Percentiles rank a stretch among this genome's conserved stretches.
Conservation (phyloP, 768 basidiomycete species). For the Auriculariales sp. region DNA sequence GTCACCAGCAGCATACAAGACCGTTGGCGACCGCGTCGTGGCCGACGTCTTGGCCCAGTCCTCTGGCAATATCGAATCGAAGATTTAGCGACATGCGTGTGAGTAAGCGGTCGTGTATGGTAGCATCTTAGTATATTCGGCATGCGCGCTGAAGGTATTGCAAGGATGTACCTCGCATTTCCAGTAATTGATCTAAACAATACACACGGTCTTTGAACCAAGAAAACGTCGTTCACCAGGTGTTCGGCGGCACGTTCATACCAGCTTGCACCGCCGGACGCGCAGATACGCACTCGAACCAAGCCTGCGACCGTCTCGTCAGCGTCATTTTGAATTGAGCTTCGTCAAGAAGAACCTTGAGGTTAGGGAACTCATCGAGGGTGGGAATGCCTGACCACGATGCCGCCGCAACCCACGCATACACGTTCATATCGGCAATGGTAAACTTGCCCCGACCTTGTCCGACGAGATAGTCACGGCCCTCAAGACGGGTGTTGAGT, state of each 20-base stretch:
- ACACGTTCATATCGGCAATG: conserved; percentile 57
- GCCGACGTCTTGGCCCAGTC: too few species aligned
- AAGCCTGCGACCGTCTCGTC: conserved; percentile 18
- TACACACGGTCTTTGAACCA: too few species aligned
- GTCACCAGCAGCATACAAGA: too few species aligned
- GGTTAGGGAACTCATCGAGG: conserved; percentile 47
- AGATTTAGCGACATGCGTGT: too few species aligned
- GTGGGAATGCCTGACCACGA: conserved; percentile 33
- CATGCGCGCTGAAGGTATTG: too few species aligned
- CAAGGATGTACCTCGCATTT: too few species aligned
- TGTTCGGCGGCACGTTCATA: conserved; percentile 19
- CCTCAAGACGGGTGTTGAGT: conserved; percentile 10
- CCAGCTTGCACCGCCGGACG: conserved; percentile 21
- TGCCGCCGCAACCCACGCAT: conserved; percentile 36
- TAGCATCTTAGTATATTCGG: too few species aligned
- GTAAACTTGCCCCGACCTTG: conserved; percentile 48
- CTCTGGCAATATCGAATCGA: too few species aligned
- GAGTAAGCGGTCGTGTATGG: too few species aligned
- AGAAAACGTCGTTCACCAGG: too few species aligned
- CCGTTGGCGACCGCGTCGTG: too few species aligned
- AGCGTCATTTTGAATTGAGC: background rate
- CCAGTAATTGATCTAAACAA: too few species aligned
- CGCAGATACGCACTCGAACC: conserved; percentile 23
- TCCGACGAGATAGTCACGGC: conserved; percentile 32
- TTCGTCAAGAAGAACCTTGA: conserved; percentile 28